phyloP scores from a whole-genome alignment of 1,139 yeast species.

The Taphrina deformans region DNA sequence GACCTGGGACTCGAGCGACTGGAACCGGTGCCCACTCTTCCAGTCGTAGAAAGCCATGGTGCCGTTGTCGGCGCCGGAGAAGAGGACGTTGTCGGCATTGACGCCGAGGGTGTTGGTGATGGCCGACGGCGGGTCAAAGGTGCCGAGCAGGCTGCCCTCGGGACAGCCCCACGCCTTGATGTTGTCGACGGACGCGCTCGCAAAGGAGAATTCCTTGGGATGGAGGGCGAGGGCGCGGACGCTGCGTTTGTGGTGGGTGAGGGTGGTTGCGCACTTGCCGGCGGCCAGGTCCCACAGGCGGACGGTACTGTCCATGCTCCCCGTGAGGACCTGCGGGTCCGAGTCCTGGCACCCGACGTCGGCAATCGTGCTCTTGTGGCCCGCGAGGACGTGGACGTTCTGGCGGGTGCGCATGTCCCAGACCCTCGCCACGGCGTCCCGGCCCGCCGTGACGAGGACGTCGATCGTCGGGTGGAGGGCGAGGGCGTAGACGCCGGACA shows the following conservation, averaged over 20 bases:
- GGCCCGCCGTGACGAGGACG: constrained; percentile 81
- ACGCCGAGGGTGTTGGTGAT: constrained; percentile 70
- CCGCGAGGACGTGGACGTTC: constrained; percentile 74
- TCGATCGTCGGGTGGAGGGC: constrained; percentile 86
- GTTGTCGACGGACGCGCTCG: constrained; percentile 77
- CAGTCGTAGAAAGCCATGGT: constrained; percentile 76
- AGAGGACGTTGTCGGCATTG: constrained; percentile 67
- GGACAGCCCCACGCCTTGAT: constrained; percentile 84
- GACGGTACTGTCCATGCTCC: constrained; percentile 82
- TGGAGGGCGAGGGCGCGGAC: constrained; percentile 72
- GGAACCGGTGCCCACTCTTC: constrained; percentile 64
- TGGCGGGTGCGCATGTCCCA: constrained; percentile 90
- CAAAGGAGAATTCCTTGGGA: constrained; percentile 72
- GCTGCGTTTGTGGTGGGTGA: constrained; percentile 83
- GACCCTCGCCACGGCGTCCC: constrained; percentile 80
- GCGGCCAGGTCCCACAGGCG: constrained; percentile 83
- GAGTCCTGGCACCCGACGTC: constrained; percentile 64
- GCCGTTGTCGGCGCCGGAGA: constrained; percentile 86
- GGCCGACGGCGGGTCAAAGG: constrained; percentile 50
- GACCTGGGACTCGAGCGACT: constrained; percentile 54
- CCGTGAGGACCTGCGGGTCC: constrained; percentile 83
- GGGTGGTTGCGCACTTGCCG: constrained; percentile 58
- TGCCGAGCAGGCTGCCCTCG: constrained; percentile 66
- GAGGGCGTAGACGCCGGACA: constrained; percentile 81
- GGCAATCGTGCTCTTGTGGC: constrained; percentile 77